A percentile compares a stretch with the other conserved stretches of the same genome.
Evolutionary conservation across 306 rosid genomes (phyloP).

Genomic region (Quercus suber): DNA sequence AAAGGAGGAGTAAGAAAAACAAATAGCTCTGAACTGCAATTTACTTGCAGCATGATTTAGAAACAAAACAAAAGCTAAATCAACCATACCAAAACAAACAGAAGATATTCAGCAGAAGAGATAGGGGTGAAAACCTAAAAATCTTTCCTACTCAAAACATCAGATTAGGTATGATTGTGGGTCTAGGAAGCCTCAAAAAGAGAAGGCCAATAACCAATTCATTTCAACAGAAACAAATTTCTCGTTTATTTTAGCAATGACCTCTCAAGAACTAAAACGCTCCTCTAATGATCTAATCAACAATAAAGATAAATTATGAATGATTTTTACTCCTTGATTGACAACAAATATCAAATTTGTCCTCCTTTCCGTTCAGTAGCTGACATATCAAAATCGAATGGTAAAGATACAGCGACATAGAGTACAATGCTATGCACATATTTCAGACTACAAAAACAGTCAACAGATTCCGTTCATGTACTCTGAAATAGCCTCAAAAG

Average conservation of each 20-base stretch:
- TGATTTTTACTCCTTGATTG: constrained; percentile 37
- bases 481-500: no score
- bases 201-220: constrained; percentile 34
- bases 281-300: constrained; percentile 27
- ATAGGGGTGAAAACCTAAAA: background rate
- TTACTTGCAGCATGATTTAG: no score
- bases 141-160: background rate
- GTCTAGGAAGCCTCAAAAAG: background rate
- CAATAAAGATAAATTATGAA: constrained; percentile 29
- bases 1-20: background rate
- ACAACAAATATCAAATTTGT: constrained; percentile 26
- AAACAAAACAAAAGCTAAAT: background rate
- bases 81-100: background rate
- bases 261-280: constrained; percentile 19
- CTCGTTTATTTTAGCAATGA: constrained; percentile 44
- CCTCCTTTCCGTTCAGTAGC: constrained; percentile 20
- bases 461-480: constrained; percentile 24
- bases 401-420: constrained; percentile 39
- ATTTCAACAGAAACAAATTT: constrained; percentile 27
- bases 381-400: constrained; percentile 45
- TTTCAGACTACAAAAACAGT: constrained; percentile 23
- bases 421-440: constrained; percentile 30
- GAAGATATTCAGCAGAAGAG: background rate
- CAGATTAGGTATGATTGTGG: background rate
- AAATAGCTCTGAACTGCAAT: background rate